Base-by-base conservation (phyloP, 257 asterid genomes). In the Solanum corneliomulleri region DNA sequence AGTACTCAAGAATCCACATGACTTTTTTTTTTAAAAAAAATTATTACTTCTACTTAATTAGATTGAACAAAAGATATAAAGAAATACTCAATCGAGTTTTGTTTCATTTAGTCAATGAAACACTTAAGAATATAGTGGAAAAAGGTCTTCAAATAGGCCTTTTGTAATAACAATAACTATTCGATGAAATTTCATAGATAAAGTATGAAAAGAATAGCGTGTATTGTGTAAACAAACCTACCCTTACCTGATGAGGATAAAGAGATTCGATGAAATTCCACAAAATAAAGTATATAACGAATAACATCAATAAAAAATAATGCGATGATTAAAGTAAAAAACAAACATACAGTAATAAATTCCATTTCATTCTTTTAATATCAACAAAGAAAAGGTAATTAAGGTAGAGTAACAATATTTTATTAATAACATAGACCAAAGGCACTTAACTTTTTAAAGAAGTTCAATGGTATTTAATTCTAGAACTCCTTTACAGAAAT, bases 181-280 rank as follows among this genome's bases (percentile, higher is more conserved):
- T 4, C 7, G 2, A 3, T 62, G 31, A 62, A 62, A 60, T 60
- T 60, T 0, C 0, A 60, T 6, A 23, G 4, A 1, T 23, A n/a
- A 10, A 0, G 2, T 23, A 21, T 60, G 7, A 23, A 60, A 60
- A 60, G 3, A 23, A 3, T 33, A 33, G 35, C 0, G 1, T 33
- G 35, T 33, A 3, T 1, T 33, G 35, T 33, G 35, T 33, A 33
- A 33, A 33, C 5, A 33, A 33, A 33, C 3, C 1, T 0, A 33
- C 0, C 35, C 5, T 33, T 33, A 33, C 35, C 5, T 0, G 35
- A 33, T 33, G 1, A 33, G 5, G 1, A 3, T 33, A 33, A 0
- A 3, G 0, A 33, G 0, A 33, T 33, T 33, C 5, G 35, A 33
- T 33, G 0, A 33, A 33, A 33, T 33, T 33, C 1, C 35, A 33